Evolutionary conservation across 495 filamentous ascomycete species (phyloP), one percentile per base, ranked within the genome.

Genomic region (Trichoderma asperelloides): DNA sequence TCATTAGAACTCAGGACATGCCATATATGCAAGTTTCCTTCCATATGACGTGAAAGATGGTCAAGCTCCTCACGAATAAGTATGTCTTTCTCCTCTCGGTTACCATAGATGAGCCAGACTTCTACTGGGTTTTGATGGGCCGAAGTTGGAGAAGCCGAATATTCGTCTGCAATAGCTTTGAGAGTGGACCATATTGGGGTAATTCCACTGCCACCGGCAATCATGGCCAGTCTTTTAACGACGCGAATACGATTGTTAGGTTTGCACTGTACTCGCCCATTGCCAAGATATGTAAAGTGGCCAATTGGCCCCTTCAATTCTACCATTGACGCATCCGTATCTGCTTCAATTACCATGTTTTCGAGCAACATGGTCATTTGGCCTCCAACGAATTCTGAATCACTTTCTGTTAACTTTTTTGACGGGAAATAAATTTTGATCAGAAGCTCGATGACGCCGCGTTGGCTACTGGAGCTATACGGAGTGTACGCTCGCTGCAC

Each of bases 281-380:
- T 74, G 2, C 89, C 89, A 0, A 87, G 76, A 70, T 97, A 98
- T 71, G 90, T 85, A 66, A 98, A 94, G 72, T 92, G 89, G 6
- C 94, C 94, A 0, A 92, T 89, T 0, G 94, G 94, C 0, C 94
- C 94, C 78, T 96, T 97, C 80, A 96, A 91, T 30, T 96, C 91
- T 41, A 95, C 86, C 9, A 79, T 51, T 3, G 23, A 2, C 7
- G n/a, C 18, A 23, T 51, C 21, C 15, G n/a, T 25, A 0, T 51
- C 18, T 23, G 5, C 8, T 3, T 51, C 47, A 78, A 23, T 89
- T 83, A 30, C 89, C 91, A 97, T 79, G 27, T 82, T 73, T 57
- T 96, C 91, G 6, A 98, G 80, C 1, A 90, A 90, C 74, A 86
- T 84, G 21, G 91, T 93, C 93, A 98, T 97, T 68, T 86, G 87